Percentiles rank a stretch among this genome's conserved stretches.
These are phyloP conservation scores for Saccharomycopsis schoenii DNA, from an alignment of 805 yeast genomes.

Conservation along the genomic window DNA sequence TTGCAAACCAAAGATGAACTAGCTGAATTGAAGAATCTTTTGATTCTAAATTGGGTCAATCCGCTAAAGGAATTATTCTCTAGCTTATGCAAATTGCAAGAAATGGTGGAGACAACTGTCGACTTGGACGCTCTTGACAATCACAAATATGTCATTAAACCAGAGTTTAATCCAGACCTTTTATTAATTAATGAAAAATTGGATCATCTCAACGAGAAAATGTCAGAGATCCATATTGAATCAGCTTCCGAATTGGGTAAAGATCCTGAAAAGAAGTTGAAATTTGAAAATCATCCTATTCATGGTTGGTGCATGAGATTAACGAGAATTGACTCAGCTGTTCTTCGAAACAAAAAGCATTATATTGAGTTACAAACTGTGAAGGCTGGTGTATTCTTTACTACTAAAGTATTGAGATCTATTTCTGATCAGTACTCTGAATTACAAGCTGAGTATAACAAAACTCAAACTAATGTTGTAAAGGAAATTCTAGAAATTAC, in stretches of 20 bases:
- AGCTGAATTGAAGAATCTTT: conserved; percentile 26
- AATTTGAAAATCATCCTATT: conserved; percentile 74
- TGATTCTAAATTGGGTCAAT: conserved; percentile 44
- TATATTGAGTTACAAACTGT: conserved; percentile 82
- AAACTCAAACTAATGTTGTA: conserved; percentile 68
- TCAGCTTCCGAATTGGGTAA: conserved; percentile 68
- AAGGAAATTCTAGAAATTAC: conserved; percentile 76
- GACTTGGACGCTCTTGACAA: conserved; percentile 76
- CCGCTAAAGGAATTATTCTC: conserved; percentile 42
- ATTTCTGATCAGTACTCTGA: conserved; percentile 49
- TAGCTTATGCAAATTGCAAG: conserved; percentile 60
- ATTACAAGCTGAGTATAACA: conserved; percentile 56
- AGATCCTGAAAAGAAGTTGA: conserved; percentile 81
- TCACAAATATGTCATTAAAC: conserved; percentile 76
- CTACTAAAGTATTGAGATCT: conserved; percentile 55
- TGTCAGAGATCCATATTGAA: conserved; percentile 48
- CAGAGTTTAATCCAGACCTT: conserved; percentile 80
- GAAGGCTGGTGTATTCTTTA: conserved; percentile 91
- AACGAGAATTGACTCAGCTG: conserved; percentile 81
- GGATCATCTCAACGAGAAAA: conserved; percentile 42
- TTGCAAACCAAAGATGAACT: conserved; percentile 19
- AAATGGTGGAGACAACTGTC: conserved; percentile 84
- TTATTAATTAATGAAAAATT: conserved; percentile 49
- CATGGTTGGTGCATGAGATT: conserved; percentile 95
- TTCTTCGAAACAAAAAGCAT: conserved; percentile 50